Conservation (phyloP, 2,329 filamentous ascomycete genomes). For the Penicillium sp. region DNA sequence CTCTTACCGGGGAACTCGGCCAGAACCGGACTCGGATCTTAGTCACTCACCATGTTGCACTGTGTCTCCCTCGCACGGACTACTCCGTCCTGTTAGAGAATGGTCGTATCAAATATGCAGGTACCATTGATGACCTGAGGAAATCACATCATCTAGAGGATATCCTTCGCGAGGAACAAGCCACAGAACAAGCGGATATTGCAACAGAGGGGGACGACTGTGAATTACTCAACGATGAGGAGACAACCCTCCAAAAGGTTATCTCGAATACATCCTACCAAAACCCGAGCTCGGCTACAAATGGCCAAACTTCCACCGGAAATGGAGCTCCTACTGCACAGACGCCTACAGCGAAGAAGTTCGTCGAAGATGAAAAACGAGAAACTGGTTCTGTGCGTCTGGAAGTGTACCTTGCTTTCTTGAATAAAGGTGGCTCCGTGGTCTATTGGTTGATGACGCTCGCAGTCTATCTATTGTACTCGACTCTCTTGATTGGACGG, state of each 20-base stretch:
- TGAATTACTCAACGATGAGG: conserved; percentile 13
- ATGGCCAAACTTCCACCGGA: conserved; percentile 11
- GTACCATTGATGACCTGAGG: conserved; percentile 60
- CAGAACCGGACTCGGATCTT: conserved; percentile 70
- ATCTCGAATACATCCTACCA: conserved; percentile 20
- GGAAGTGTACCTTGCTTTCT: conserved; percentile 65
- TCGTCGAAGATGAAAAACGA: conserved; percentile 71
- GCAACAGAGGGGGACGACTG: conserved; percentile 6
- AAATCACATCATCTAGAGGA: conserved; percentile 42
- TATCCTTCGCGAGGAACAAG: conserved; percentile 40
- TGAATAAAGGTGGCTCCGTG: conserved; percentile 64
- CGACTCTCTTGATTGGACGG: conserved; percentile 53
- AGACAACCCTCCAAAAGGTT: conserved; percentile 22
- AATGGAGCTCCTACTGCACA: conserved; percentile 18
- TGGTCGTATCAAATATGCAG: conserved; percentile 63
- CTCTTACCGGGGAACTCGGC: conserved; percentile 68
- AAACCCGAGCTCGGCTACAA: conserved; percentile 5
- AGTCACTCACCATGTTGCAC: conserved; percentile 74
- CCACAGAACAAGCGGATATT: conserved; percentile 44
- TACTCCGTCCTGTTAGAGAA: conserved; percentile 72
- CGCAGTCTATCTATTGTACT: conserved; percentile 54
- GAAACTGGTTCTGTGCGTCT: conserved; percentile 68
- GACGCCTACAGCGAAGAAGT: conserved; percentile 57
- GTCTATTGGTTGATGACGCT: conserved; percentile 59
- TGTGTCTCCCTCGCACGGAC: conserved; percentile 68